Conservation (phyloP, 306 rosid species). For the Betula pendula region DNA sequence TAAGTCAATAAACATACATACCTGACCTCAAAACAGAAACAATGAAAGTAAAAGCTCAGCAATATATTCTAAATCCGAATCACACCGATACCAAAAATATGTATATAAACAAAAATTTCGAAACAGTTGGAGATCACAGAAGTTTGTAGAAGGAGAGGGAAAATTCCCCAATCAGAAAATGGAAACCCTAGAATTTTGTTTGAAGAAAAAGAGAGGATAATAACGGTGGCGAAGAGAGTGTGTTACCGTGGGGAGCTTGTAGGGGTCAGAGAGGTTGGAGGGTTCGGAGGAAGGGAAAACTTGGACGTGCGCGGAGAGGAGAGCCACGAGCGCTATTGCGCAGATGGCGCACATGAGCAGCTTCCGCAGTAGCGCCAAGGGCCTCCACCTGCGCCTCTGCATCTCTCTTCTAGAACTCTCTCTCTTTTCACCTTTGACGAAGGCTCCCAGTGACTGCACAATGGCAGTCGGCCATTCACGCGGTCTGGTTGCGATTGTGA, state of each 20-base stretch:
- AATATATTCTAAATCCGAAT: not conserved
- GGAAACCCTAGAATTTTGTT: conserved; percentile 22
- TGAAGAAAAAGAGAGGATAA: not conserved
- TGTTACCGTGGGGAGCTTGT: conserved; percentile 63
- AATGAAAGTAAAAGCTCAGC: not conserved
- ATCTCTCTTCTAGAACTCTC: conserved; percentile 25
- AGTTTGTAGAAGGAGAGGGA: conserved; percentile 5
- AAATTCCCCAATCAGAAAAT: not conserved
- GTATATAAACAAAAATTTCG: not conserved
- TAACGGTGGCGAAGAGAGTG: not conserved
- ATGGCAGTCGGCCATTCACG: not conserved
- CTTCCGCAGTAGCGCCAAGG: conserved; percentile 55
- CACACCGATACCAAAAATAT: not conserved
- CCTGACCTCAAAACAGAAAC: conserved; percentile 4
- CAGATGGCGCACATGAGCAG: conserved; percentile 62
- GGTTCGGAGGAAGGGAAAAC: conserved; percentile 57
- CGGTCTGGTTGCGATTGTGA: not conserved
- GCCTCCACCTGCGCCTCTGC: conserved; percentile 60
- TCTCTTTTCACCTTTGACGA: not conserved
- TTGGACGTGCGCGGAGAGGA: conserved; percentile 63
- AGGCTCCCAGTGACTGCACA: not conserved
- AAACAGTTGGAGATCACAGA: conserved; percentile 9
- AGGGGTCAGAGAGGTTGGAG: conserved; percentile 57
- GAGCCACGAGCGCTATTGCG: conserved; percentile 47
- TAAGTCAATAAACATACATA: not conserved